phyloP scores from a whole-genome alignment of 257 asterid genomes.

The Scutellaria minor region DNA sequence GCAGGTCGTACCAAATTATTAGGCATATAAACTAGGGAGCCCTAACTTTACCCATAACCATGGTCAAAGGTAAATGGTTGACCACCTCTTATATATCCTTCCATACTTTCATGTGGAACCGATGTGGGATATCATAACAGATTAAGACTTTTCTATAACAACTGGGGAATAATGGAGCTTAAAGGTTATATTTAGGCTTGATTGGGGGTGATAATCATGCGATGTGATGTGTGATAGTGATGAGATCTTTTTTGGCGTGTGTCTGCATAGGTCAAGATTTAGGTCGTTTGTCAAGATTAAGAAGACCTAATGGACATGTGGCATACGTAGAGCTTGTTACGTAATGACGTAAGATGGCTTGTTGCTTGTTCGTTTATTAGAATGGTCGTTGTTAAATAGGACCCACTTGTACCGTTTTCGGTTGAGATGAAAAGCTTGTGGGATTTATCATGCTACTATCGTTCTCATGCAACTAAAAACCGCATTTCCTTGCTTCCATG shows the following conservation, averaged over 20 bases:
- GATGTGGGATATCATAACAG: too few relatives aligned
- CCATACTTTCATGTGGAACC: too few relatives aligned
- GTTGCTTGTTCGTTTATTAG: conserved; percentile 22
- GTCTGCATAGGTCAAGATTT: conserved; percentile 22
- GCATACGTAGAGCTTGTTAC: conserved; percentile 2
- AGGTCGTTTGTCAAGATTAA: conserved; percentile 28
- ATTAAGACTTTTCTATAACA: not conserved
- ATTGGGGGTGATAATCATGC: not conserved
- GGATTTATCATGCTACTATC: conserved; percentile 21
- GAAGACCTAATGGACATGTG: not conserved
- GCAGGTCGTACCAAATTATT: too few relatives aligned
- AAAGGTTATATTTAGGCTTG: conserved; percentile 4
- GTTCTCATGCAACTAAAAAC: conserved; percentile 20
- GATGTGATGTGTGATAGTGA: conserved; percentile 25
- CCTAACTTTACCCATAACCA: too few relatives aligned
- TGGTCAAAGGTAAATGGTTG: too few relatives aligned
- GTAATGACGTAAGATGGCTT: not conserved
- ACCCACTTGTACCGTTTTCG: conserved; percentile 33
- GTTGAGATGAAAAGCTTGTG: conserved; percentile 27
- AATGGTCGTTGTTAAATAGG: conserved; percentile 25
- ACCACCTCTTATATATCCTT: too few relatives aligned
- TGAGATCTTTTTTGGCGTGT: not conserved
- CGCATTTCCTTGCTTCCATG: conserved; percentile 6
- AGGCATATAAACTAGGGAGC: too few relatives aligned
- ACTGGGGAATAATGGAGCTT: conserved; percentile 11